Conservation (phyloP, 257 asterid species). For the Solanum clarkiae region DNA sequence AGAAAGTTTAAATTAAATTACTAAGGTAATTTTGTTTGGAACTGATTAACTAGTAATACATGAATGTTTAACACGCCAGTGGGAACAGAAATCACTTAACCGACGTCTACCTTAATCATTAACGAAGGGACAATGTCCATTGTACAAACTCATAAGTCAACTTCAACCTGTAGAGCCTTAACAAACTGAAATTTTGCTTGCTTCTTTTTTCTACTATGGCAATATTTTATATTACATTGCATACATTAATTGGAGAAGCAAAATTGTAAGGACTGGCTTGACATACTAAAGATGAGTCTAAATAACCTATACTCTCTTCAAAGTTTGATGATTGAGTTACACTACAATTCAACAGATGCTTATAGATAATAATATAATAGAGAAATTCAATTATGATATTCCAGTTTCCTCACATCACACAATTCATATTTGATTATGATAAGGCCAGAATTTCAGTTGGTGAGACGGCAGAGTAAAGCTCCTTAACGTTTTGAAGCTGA, state of each 20-base stretch:
- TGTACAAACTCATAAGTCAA: too few species aligned
- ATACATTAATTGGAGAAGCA: background rate
- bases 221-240: background rate
- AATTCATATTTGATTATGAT: background rate
- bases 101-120: background rate
- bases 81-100: background rate
- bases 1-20: too few species aligned
- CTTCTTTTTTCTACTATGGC: background rate
- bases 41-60: too few species aligned
- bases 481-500: background rate
- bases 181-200: background rate
- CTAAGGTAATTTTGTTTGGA: too few species aligned
- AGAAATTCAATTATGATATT: background rate
- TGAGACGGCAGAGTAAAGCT: background rate
- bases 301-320: background rate
- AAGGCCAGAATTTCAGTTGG: background rate
- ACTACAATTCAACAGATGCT: background rate
- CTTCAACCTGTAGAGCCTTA: background rate
- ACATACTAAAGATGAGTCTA: background rate
- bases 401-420: background rate
- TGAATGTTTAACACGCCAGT: too few species aligned
- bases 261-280: background rate
- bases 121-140: background rate
- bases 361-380: background rate
- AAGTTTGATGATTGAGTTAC: background rate